Conservation (phyloP, 2,329 filamentous ascomycete genomes). For the Claviceps capensis region DNA sequence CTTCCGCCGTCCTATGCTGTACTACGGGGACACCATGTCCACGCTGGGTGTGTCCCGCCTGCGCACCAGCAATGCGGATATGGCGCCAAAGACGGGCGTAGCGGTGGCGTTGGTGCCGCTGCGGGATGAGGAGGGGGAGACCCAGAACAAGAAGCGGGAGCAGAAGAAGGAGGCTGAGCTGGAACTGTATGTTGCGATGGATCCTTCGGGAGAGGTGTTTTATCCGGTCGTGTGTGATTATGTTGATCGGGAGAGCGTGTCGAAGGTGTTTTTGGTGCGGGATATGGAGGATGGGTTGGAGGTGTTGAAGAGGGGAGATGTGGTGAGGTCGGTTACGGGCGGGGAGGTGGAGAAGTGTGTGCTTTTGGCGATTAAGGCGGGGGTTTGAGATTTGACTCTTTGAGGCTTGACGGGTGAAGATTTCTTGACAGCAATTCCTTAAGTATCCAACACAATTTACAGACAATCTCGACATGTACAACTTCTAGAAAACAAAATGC, state of each 20-base stretch:
- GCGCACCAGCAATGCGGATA: slow-evolving; percentile 10
- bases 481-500: too few relatives aligned
- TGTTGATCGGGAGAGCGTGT: slow-evolving; percentile 5
- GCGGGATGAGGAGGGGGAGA: slow-evolving; percentile 1
- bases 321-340: slow-evolving; percentile 15
- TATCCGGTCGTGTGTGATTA: slow-evolving; percentile 19
- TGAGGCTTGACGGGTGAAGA: neutral
- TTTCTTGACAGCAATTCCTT: too few relatives aligned
- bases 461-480: too few relatives aligned
- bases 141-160: neutral
- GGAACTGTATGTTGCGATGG: slow-evolving; percentile 10
- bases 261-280: slow-evolving; percentile 16
- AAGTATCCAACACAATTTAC: too few relatives aligned
- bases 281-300: slow-evolving; percentile 12
- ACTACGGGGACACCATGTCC: slow-evolving; percentile 20
- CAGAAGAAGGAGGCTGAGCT: neutral
- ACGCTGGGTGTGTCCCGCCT: slow-evolving; percentile 17
- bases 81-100: slow-evolving; percentile 9
- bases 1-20: slow-evolving; percentile 16
- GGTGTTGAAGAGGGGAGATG: slow-evolving; percentile 11
- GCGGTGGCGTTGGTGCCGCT: slow-evolving; percentile 10
- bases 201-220: slow-evolving; percentile 11
- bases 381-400: neutral
- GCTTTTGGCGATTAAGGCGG: slow-evolving; percentile 1
- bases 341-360: slow-evolving; percentile 10